These are phyloP conservation scores for Rhizodiscina lignyota DNA, from an alignment of 495 filamentous ascomycete species.

Conservation along the genomic window DNA sequence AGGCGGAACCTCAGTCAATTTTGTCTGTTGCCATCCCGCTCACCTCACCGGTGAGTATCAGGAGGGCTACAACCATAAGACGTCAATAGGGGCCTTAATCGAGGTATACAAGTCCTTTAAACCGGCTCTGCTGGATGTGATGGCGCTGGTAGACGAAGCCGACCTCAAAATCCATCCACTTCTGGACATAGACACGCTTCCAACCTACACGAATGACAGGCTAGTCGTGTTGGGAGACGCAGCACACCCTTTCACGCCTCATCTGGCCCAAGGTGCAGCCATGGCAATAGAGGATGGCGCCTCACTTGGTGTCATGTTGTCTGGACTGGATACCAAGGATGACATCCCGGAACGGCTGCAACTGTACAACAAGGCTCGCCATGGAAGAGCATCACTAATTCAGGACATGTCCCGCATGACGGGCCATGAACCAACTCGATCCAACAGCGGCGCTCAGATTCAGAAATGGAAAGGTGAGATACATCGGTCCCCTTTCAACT, in stretches of 20 bases:
- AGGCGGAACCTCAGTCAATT: constrained; percentile 38
- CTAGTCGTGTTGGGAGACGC: constrained; percentile 44
- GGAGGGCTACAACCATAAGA: too few relatives aligned
- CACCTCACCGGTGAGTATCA: too few relatives aligned
- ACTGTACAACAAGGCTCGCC: constrained; percentile 43
- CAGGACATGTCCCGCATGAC: too few relatives aligned
- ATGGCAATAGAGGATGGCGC: constrained; percentile 38
- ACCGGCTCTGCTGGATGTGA: constrained; percentile 24
- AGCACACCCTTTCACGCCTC: constrained; percentile 42
- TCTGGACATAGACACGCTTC: constrained; percentile 38
- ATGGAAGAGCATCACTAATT: too few relatives aligned
- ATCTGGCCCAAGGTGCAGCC: constrained; percentile 22
- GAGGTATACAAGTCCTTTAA: constrained; percentile 35
- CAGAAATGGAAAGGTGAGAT: too few relatives aligned
- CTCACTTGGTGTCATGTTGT: constrained; percentile 34
- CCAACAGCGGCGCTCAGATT: too few relatives aligned
- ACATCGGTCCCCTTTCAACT: too few relatives aligned
- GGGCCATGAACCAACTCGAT: too few relatives aligned
- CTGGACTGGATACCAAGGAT: constrained; percentile 18
- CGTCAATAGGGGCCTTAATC: too few relatives aligned
- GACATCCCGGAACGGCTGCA: constrained; percentile 31
- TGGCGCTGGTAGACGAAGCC: constrained; percentile 30
- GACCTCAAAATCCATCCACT: constrained; percentile 41
- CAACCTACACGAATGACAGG: constrained; percentile 31
- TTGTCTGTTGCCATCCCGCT: constrained; percentile 46